Evolutionary conservation across 2,329 filamentous ascomycete genomes (phyloP).

Genomic region (Fusarium brevicatenulatum): DNA sequence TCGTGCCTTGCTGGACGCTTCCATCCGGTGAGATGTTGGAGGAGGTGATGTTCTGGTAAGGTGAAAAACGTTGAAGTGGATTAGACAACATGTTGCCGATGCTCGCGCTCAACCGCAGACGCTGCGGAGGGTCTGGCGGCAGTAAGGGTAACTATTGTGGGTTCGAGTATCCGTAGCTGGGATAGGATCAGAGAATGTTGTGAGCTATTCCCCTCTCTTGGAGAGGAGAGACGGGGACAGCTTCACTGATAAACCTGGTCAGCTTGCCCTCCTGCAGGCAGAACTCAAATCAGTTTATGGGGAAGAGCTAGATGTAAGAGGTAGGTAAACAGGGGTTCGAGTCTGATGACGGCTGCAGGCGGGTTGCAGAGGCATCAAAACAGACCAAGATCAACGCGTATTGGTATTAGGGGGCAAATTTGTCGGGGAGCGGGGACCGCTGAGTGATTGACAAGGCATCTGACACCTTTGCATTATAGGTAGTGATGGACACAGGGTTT

Average conservation of each 20-base stretch:
- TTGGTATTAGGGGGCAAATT: conserved; percentile 30
- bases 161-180: conserved; percentile 10
- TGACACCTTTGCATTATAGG: conserved; percentile 28
- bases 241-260: conserved; percentile 40
- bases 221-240: conserved; percentile 33
- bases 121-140: conserved; percentile 3
- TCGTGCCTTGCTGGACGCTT: conserved; percentile 62
- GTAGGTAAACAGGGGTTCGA: conserved; percentile 33
- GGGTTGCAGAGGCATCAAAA: conserved; percentile 32
- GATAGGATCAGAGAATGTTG: conserved; percentile 12
- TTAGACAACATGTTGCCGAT: conserved; percentile 68
- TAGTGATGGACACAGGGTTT: conserved; percentile 25
- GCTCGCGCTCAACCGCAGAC: conserved; percentile 5
- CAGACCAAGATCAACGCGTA: conserved; percentile 38
- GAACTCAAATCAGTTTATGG: conserved; percentile 41
- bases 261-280: conserved; percentile 40
- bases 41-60: conserved; percentile 67
- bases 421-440: conserved; percentile 32
- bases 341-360: conserved; percentile 38
- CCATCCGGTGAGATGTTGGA: conserved; percentile 65
- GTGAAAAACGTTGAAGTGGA: conserved; percentile 70
- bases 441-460: conserved; percentile 32
- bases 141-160: conserved; percentile 4
- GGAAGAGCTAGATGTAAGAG: conserved; percentile 35
- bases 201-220: conserved; percentile 30